Evolutionary conservation across 352 stramenopile species (phyloP).

Genomic region (Phytopythium sindhum): DNA sequence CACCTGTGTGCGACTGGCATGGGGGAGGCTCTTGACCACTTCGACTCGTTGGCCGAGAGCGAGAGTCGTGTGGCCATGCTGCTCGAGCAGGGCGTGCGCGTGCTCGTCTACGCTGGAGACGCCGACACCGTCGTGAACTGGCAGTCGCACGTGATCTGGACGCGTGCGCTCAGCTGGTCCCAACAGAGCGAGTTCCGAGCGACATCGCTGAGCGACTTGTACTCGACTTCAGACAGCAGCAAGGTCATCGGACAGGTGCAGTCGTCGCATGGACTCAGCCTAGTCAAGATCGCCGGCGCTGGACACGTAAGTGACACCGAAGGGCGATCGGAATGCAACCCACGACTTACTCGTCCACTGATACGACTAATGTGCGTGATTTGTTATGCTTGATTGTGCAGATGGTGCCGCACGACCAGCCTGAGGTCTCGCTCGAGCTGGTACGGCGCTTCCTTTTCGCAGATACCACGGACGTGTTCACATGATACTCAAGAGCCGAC

Average conservation of each 20-base stretch:
- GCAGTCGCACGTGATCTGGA: constrained; percentile 69
- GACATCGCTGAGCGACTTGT: constrained; percentile 14
- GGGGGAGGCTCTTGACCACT: constrained; percentile 10
- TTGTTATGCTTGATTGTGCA: constrained; percentile 14
- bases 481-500: constrained; percentile 4
- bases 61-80: constrained; percentile 41
- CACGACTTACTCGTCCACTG: background rate
- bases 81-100: constrained; percentile 53
- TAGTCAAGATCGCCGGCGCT: constrained; percentile 59
- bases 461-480: constrained; percentile 29
- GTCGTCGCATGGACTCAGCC: constrained; percentile 48
- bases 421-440: constrained; percentile 38
- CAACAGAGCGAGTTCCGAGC: constrained; percentile 29
- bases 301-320: constrained; percentile 56
- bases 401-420: constrained; percentile 81
- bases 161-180: constrained; percentile 40
- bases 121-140: constrained; percentile 70
- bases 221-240: constrained; percentile 12
- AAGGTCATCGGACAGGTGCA: constrained; percentile 35
- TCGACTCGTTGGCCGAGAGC: constrained; percentile 62
- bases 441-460: constrained; percentile 40
- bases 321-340: background rate
- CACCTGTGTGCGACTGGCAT: constrained; percentile 39
- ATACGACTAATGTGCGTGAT: background rate
- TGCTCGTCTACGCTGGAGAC: constrained; percentile 70